Base-by-base conservation (phyloP, 1,284 basidiomycete genomes). In the Tilletia setariae region DNA sequence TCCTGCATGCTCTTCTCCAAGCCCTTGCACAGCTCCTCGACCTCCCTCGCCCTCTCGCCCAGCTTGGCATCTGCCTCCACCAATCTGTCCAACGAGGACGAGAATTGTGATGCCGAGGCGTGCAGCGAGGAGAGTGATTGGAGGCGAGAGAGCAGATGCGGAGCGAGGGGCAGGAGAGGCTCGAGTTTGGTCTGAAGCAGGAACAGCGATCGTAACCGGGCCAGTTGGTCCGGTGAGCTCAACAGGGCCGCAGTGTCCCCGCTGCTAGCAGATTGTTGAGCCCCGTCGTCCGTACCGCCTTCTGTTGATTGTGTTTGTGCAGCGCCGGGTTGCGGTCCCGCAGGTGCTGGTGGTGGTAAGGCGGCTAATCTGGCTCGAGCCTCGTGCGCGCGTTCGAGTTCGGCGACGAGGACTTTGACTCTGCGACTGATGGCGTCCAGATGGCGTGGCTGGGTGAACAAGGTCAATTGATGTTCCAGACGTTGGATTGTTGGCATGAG, bases 391-490 rank as follows among this genome's bases (percentile, higher is more conserved):
- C 94, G 89, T 70, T 98, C 95, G 67, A 98, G 87, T 82, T 98
- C 95, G 0, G 93, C 90, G 8, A 95, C 87, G 19, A 98, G 88
- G 9, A 97, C 86, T 79, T 98, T 98, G 74, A 98, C 88, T 8
- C 95, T 89, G 19, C 94, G 88, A 1, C 93, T 93, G 72, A 98
- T 91, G n/a, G 93, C 91, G 83, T 98, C 95, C 46, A 98, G 90
- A 81, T 98, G 94, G 6, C 94, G 89, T 0, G 96, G 95, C 85
- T 98, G 94, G 0, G 94, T 92, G 64, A 98, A 88, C 16, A 98
- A 86, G 1, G 89, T 89, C 35, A 98, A 85, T 83, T 94, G 91
- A 32, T 89, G 89, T 79, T 92, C 93, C 46, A 97, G 87, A 35
- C 92, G 89, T 19, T 87, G 87, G 51, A 98, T 86, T 53, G 93